Evolutionary conservation across 371 early-diverging fungal genomes (phyloP).

Genomic region (Mucor indicus): DNA sequence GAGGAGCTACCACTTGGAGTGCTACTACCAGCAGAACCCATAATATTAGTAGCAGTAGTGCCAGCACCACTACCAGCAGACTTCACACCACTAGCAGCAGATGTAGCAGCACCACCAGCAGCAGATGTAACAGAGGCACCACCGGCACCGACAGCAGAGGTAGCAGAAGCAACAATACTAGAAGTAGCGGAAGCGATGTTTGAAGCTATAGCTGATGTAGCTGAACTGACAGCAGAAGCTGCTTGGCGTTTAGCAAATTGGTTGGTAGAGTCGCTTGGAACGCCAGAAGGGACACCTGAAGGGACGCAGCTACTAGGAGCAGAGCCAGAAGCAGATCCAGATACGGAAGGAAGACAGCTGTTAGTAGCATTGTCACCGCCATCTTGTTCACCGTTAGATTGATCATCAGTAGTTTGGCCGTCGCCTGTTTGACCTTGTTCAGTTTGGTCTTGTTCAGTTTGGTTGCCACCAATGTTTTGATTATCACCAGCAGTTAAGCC

Average conservation of each 20-base stretch:
- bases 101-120: neutral
- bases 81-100: neutral
- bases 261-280: no score
- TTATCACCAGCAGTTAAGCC: neutral
- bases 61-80: neutral
- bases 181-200: neutral
- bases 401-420: neutral
- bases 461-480: neutral
- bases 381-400: no score
- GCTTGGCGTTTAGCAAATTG: no score
- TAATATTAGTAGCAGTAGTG: neutral
- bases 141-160: neutral
- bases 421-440: neutral
- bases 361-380: no score
- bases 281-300: no score
- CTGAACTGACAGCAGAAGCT: neutral
- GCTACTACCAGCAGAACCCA: neutral
- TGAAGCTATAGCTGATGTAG: slow-evolving; percentile 1
- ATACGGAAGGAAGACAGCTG: no score
- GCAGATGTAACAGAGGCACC: neutral
- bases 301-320: neutral
- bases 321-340: neutral
- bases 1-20: neutral
- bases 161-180: neutral
- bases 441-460: neutral